Evolutionary conservation across 2,329 filamentous ascomycete genomes (phyloP).

Genomic region (Neurospora sp.): DNA sequence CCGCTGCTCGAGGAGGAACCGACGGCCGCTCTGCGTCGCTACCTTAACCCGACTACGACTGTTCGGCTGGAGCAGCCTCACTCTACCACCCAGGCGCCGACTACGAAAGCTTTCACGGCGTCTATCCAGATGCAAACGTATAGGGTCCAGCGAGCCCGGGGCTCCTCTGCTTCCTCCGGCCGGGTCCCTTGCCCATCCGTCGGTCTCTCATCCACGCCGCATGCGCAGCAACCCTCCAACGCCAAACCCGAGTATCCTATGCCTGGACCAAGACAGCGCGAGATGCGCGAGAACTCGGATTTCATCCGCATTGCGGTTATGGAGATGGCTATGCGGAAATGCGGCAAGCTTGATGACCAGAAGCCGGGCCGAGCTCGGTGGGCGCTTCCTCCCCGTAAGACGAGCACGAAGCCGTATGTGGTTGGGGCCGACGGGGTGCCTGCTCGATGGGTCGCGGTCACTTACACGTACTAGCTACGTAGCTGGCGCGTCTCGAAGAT

Average conservation of each 20-base stretch:
- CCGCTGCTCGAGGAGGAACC: conserved; percentile 54
- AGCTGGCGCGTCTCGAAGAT: not conserved
- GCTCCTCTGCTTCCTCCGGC: conserved; percentile 21
- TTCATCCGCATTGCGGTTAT: conserved; percentile 63
- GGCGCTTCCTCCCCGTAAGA: conserved; percentile 56
- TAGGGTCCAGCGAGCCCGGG: conserved; percentile 44
- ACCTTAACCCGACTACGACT: conserved; percentile 54
- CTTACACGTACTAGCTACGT: conserved; percentile 1
- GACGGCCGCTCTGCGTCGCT: conserved; percentile 55
- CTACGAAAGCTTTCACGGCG: conserved; percentile 41
- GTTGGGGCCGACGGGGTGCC: conserved; percentile 50
- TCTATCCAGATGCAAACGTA: conserved; percentile 68
- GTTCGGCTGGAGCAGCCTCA: conserved; percentile 31
- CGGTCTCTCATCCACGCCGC: conserved; percentile 21
- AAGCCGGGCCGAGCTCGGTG: conserved; percentile 58
- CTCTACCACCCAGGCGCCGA: conserved; percentile 18
- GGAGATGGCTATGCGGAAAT: conserved; percentile 62
- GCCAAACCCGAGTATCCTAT: conserved; percentile 23
- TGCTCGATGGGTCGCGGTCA: conserved; percentile 43
- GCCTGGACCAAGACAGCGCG: conserved; percentile 48
- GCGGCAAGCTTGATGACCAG: conserved; percentile 56
- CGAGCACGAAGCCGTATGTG: conserved; percentile 42
- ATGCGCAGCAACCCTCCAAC: conserved; percentile 20
- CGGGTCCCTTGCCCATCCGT: conserved; percentile 18
- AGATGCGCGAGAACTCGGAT: conserved; percentile 61